Base-by-base conservation (phyloP, 768 basidiomycete genomes). In the Infundibulicybe gibba region DNA sequence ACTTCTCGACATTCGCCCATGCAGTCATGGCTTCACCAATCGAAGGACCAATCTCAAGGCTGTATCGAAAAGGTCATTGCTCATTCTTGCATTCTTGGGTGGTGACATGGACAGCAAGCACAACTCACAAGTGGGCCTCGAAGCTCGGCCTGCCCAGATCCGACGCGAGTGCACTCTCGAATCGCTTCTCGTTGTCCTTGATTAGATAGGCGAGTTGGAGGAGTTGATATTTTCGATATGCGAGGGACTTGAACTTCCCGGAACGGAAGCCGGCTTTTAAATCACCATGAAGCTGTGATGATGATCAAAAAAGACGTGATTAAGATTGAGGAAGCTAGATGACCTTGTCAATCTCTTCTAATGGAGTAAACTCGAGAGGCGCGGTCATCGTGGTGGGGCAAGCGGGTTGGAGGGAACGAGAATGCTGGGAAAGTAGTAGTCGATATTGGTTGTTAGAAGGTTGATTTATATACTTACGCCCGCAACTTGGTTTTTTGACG, bases 161-260 rank as follows among this genome's bases (percentile, higher is more conserved):
- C 5, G 61, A 50, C 1, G 63, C 60, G 49, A 90, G 60, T 0
- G 90, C 73, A 19, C 78, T 71, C 37, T 78, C 72, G 55, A 92
- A 78, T 13, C 68, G 76, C 31, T 76, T 65, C 15, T 66, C 55
- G 59, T 94, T 90, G 63, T 94, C 90, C 60, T 87, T 74, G 55
- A 90, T 25, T 53, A 89, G 65, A 60, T 88, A 87, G 6, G 75
- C 81, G 11, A 94, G 75, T 56, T 84, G 79, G n/a, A 83, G 72
- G 19, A 94, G 71, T 65, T 91, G 89, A 37, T 80, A 75, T 63
- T 83, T 90, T 56, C 91, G 75, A 58, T 75, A 89, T 11, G 72
- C 73, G 46, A 91, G 69, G n/a, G 78, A 64, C 56, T 69, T 81
- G 35, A 80, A 76, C 60, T 83, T 89, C 13, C 87, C 86, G 1